Evolutionary conservation across 345 rosid species (phyloP), one percentile per base, ranked within the genome.

Genomic region (Toxicodendron radicans): DNA sequence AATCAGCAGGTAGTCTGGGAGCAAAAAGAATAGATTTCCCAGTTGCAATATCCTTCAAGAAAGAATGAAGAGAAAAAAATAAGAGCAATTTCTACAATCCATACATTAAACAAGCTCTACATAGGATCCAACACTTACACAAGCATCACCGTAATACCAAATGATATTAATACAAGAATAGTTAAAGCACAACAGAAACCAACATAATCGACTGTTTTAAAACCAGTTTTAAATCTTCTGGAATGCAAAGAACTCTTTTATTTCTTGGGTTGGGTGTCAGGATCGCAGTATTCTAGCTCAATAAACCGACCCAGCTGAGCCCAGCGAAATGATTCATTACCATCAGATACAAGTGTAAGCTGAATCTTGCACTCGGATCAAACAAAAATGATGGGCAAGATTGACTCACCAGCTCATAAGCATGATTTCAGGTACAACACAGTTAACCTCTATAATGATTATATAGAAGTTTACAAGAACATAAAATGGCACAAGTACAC

Each of bases 21-120:
- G 84, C 87, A 78, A 94, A 92, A 48, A 94, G 91, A 73, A 94
- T 79, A 66, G 97, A 89, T 30, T 87, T 83, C 70, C 98, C 97
- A 58, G 87, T 92, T 27, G 76, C 86, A 71, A 94, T 81, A 73
- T 94, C 98, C 98, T 94, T 86, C 59, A 83, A 45, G 43, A 54
- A 81, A 21, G 58, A 23, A 68, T 6, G 51, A 66, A 32, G 16
- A 4, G 13, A 17, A 73, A 71, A 0, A 54, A 18, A 46, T 21
- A 11, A 24, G 33, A 75, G 65, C 43, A 75, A 64, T 64, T 72
- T 63, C 48, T 24, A 58, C 24, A 24, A 56, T 23, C 10, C 48
- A 20, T 33, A 64, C 24, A 51, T 38, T 27, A 9, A 49, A 46
- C n/a, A 38, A 17, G 27, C 67, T 64, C 67, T 63, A 35, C 10